Conservation (phyloP, 2,329 filamentous ascomycete genomes). For the Nemania sp. region DNA sequence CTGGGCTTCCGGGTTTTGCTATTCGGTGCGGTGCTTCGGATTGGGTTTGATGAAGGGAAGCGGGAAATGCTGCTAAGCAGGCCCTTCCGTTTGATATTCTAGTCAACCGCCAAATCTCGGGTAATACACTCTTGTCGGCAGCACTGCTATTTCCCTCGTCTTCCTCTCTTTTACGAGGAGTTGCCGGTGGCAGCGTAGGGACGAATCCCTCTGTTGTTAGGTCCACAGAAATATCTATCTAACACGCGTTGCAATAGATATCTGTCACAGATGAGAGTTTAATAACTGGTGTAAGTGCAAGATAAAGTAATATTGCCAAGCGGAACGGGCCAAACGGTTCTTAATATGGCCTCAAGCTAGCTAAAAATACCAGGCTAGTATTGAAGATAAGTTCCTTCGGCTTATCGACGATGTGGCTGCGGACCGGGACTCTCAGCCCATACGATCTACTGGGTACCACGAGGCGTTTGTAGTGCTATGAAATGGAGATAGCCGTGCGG, state of each 20-base stretch:
- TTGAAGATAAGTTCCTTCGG: background rate
- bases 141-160: background rate
- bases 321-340: background rate
- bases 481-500: background rate
- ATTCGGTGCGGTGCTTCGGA: background rate
- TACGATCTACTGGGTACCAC: background rate
- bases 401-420: background rate
- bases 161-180: background rate
- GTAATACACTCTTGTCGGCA: background rate
- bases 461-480: background rate
- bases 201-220: background rate
- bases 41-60: background rate
- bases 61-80: background rate
- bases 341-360: conserved; percentile 1
- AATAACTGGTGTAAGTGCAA: background rate
- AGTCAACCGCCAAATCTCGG: no score
- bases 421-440: background rate
- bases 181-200: background rate
- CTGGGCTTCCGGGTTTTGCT: background rate
- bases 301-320: conserved; percentile 25
- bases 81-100: background rate
- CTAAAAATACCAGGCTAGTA: background rate
- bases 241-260: background rate
- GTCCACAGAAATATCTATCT: background rate
- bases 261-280: background rate